phyloP scores from a whole-genome alignment of 768 basidiomycete genomes.

The Candolleomyces aberdarensis region DNA sequence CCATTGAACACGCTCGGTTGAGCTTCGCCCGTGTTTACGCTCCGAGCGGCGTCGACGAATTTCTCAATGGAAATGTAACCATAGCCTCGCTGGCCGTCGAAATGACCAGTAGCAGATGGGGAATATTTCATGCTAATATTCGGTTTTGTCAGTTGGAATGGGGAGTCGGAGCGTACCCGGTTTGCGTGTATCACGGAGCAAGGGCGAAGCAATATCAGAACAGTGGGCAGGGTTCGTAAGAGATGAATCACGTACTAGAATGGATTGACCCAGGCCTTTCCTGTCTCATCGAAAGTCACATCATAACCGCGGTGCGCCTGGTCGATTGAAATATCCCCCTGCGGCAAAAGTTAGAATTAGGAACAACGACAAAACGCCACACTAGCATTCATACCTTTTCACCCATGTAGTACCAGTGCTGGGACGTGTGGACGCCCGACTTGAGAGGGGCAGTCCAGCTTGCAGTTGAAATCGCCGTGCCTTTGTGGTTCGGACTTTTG shows the following conservation, averaged over 20 bases:
- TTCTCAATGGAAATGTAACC: constrained; percentile 91
- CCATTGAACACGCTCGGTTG: constrained; percentile 73
- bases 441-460: constrained; percentile 93
- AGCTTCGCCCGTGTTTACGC: constrained; percentile 68
- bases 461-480: constrained; percentile 90
- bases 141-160: not conserved
- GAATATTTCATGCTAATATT: constrained; percentile 85
- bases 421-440: constrained; percentile 85
- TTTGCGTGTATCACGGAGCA: not conserved
- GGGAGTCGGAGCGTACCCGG: not conserved
- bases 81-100: constrained; percentile 93
- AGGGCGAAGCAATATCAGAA: constrained; percentile 4
- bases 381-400: constrained; percentile 57
- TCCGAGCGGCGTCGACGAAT: constrained; percentile 81
- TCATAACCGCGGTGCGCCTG: constrained; percentile 95
- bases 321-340: constrained; percentile 92
- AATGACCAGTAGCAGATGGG: constrained; percentile 86
- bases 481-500: constrained; percentile 69
- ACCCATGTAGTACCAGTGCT: constrained; percentile 95
- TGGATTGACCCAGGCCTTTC: constrained; percentile 85
- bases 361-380: not conserved
- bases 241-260: constrained; percentile 65
- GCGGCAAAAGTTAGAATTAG: constrained; percentile 9
- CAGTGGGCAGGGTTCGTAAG: not conserved
- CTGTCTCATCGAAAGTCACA: constrained; percentile 79